Evolutionary conservation across 83 land plant species (phyloP).

Genomic region (Isoetes engelmannii): DNA sequence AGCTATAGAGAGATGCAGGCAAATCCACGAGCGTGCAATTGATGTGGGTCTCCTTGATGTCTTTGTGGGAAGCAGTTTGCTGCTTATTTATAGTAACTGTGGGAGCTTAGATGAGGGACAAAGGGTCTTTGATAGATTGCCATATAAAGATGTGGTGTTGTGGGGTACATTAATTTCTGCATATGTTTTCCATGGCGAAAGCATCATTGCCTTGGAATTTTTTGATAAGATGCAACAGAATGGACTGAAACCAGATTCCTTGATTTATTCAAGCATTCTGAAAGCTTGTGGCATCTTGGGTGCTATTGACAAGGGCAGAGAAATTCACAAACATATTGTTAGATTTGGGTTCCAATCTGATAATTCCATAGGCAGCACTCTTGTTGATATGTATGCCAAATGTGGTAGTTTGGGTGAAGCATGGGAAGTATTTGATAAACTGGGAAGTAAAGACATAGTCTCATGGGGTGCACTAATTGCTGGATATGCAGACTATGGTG

Average conservation of each 20-base stretch:
- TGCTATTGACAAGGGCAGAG: background rate
- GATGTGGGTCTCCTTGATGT: no score
- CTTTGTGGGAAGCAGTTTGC: no score
- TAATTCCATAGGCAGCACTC: background rate
- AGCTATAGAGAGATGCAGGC: no score
- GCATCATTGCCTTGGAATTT: no score
- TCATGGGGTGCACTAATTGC: slow-evolving; percentile 6
- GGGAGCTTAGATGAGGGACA: no score
- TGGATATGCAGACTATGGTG: slow-evolving; percentile 1
- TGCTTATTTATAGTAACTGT: no score
- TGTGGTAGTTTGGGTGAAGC: slow-evolving; percentile 3
- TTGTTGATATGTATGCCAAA: slow-evolving; percentile 11
- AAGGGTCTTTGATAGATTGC: no score
- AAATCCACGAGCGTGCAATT: no score
- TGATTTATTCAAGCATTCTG: background rate
- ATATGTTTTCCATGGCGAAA: no score
- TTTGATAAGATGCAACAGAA: slow-evolving; percentile 2
- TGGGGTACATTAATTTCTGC: no score
- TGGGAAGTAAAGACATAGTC: background rate
- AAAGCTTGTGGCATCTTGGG: background rate
- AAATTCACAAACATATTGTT: background rate
- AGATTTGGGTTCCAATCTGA: background rate
- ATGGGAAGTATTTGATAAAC: background rate
- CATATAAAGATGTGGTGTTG: no score
- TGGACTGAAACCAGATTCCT: background rate